These are phyloP conservation scores for grape (Vitis vinifera) DNA, from an alignment of 164 flowering plant genomes.

Conservation along the genomic window ASM3070453v1 NC_081823.1:870001-870500, in stretches of 20 bases:
- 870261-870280: constrained; percentile 91
- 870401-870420: no score
- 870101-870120: no score
- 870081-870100: no score
- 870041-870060: no score
- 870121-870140: no score
- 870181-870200: not conserved
- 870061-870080: no score
- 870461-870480: constrained; percentile 75
- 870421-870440: no score
- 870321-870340: constrained; percentile 48
- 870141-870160: no score
- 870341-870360: constrained; percentile 73
- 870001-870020: no score
- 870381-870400: not conserved
- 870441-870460: not conserved
- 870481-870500: constrained; percentile 73
- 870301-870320: constrained; percentile 81
- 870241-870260: constrained; percentile 76
- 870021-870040: no score
- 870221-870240: constrained; percentile 96
- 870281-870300: constrained; percentile 77
- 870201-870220: constrained; percentile 58
- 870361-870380: constrained; percentile 49
- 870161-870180: no score